Evolutionary conservation across 2,329 filamentous ascomycete species (phyloP), one percentile per base, ranked within the genome.

Genomic region (Aaosphaeria pasadenensis): DNA sequence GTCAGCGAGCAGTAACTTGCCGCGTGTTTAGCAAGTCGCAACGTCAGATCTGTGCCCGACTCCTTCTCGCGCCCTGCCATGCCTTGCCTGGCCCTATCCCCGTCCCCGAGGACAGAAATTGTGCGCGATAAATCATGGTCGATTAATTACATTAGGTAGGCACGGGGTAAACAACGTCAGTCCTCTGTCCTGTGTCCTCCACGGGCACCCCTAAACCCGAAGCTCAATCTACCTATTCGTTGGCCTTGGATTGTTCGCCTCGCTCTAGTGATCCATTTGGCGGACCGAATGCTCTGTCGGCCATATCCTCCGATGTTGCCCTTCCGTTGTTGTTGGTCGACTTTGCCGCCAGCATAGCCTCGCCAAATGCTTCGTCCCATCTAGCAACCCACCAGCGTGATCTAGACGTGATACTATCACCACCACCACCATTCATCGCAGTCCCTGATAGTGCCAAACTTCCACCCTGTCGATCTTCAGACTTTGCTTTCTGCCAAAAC

Each of bases 401-500:
- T n/a, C 33, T 9, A 9, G 33, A 9, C n/a, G 33, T 36, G 33
- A 36, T 36, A 36, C n/a, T 9, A 9, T n/a, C 33, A 33, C 44
- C 44, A 33, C 36, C 33, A 9, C 33, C 33, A 33, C 44, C 44
- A 33, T 30, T 41, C 28, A 30, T 29, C 41, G 41, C 41, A 9
- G 41, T 6, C 41, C 13, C 28, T 30, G 41, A 35, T 9, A 36
- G 33, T 36, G 9, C 33, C 33, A 9, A 9, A 36, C 33, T 9
- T 2, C 33, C 33, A 9, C 9, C 45, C 42, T 48, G 31, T 41
- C 28, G 42, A 51, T 51, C 45, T 11, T 40, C 43, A 36, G 35
- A 49, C 42, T 11, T n/a, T 28, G 35, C 24, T 29, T 24, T 40
- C n/a, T 28, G 30, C 31, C 46, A 17, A 41, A 42, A 32, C 36